phyloP scores from a whole-genome alignment of 192 early-diverging fungal genomes.

The Coemansia sp. region DNA sequence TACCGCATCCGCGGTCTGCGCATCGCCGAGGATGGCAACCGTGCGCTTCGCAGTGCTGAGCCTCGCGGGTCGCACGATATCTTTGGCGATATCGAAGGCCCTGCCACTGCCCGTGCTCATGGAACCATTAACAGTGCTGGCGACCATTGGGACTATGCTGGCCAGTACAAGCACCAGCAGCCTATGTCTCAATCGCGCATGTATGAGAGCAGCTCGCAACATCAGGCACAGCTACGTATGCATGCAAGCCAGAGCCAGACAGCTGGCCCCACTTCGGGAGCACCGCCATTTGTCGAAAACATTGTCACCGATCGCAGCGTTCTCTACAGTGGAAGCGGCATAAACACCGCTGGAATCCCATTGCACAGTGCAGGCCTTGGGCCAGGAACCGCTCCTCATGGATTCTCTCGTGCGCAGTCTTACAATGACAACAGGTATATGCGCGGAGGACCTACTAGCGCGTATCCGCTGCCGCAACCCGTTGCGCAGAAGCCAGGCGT shows the following conservation, averaged over 20 bases:
- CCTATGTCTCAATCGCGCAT: slow-evolving; percentile 14
- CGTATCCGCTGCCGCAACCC: slow-evolving; percentile 49
- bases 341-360: slow-evolving; percentile 12
- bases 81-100: slow-evolving; percentile 41
- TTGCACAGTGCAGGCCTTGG: slow-evolving; percentile 29
- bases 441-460: slow-evolving; percentile 40
- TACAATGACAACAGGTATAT: slow-evolving; percentile 34
- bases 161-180: slow-evolving; percentile 2
- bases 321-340: slow-evolving; percentile 20
- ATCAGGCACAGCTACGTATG: slow-evolving; percentile 26
- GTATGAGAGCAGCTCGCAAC: slow-evolving; percentile 15
- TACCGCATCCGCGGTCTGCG: slow-evolving; percentile 36
- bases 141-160: slow-evolving; percentile 44
- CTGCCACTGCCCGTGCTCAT: slow-evolving; percentile 15
- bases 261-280: slow-evolving; percentile 9
- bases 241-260: slow-evolving; percentile 24
- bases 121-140: slow-evolving; percentile 23
- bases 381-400: slow-evolving; percentile 18
- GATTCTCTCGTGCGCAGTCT: slow-evolving; percentile 39
- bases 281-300: slow-evolving; percentile 25
- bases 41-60: slow-evolving; percentile 45
- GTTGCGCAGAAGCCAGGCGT: slow-evolving; percentile 40
- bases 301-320: slow-evolving; percentile 36
- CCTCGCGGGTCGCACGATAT: slow-evolving; percentile 36
- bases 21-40: slow-evolving; percentile 32